Percentiles rank a stretch among this genome's conserved stretches.
Conservation (phyloP, 805 yeast species). For the Candida sphagnicola region DNA sequence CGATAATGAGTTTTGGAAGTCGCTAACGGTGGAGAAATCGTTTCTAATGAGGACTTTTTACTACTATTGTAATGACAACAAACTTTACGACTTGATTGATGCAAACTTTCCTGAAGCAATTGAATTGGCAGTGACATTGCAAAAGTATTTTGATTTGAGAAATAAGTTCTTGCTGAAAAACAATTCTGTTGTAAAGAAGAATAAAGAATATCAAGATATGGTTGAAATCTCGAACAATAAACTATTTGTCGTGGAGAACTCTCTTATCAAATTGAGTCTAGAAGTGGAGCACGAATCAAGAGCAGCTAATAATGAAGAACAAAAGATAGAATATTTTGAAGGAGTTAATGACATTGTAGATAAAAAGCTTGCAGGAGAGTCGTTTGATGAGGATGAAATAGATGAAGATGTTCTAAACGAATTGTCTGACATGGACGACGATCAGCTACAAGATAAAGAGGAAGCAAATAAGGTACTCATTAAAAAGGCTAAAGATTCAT, state of each 20-base stretch:
- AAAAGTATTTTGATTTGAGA: slow-evolving; percentile 53
- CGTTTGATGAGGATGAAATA: slow-evolving; percentile 16
- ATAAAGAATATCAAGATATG: slow-evolving; percentile 13
- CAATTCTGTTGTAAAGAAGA: slow-evolving; percentile 14
- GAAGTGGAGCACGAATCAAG: slow-evolving; percentile 14
- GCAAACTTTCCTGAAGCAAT: slow-evolving; percentile 76
- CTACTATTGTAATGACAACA: slow-evolving; percentile 56
- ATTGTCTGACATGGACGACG: slow-evolving; percentile 1
- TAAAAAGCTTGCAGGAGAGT: neutral
- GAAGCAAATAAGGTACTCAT: neutral
- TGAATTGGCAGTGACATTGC: slow-evolving; percentile 57
- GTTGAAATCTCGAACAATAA: slow-evolving; percentile 13
- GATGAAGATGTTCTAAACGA: slow-evolving; percentile 11
- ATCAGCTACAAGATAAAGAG: slow-evolving; percentile 9
- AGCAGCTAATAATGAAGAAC: neutral
- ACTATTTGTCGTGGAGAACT: slow-evolving; percentile 14
- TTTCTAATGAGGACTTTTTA: slow-evolving; percentile 68
- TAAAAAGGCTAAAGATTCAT: neutral
- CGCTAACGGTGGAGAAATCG: slow-evolving; percentile 69
- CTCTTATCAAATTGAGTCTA: slow-evolving; percentile 13
- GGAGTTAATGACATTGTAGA: neutral
- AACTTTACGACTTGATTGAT: slow-evolving; percentile 54
- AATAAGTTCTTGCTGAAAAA: slow-evolving; percentile 18
- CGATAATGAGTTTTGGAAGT: slow-evolving; percentile 63
- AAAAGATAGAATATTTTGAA: neutral